Evolutionary conservation across 2,329 filamentous ascomycete genomes (phyloP), one percentile per base, ranked within the genome.

Genomic region (Xylaria sp.): DNA sequence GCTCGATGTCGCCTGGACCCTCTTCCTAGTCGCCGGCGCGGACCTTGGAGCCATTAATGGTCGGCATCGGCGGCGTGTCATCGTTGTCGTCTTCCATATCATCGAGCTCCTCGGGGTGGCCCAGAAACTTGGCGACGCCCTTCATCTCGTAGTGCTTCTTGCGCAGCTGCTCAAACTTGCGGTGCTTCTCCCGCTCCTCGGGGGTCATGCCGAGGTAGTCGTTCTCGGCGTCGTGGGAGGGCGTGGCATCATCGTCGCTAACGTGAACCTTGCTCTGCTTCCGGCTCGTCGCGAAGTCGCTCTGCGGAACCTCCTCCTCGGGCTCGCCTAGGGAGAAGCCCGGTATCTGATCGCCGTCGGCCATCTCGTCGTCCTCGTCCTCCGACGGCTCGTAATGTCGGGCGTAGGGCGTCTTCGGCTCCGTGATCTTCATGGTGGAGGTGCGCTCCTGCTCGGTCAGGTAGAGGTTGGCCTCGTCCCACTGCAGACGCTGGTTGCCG

Each of bases 121-220:
- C 93, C 67, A 99, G 85, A 54, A 98, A 79, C 72, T 89, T 86
- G 72, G 95, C 96, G 60, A 97, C 93, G 73, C 95, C 90, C 79
- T 87, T 92, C 95, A 99, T 99, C 83, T 99, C 95, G 78, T 99
- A 99, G 78, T 99, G 95, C 81, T 89, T 94, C 87, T 95, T 97
- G 73, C 95, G 87, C 81, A 92, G 84, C 79, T 91, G 84, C 80
- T 97, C 93, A 76, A 99, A 99, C 74, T 90, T 87, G 73, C 85
- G 87, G 78, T 99, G 95, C 82, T 98, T 97, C 80, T 95, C 92
- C 64, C 82, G 83, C 75, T 96, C 93, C 76, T 97, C 92, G 41
- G 84, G 78, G 60, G 80, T 86, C 72, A 88, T 76, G 35, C 84
- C 84, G 21, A 79, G 74, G 71, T 80, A 67, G 25, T 83, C 80